Base-by-base conservation (phyloP, 1,139 yeast species). In the Pichia sp. region DNA sequence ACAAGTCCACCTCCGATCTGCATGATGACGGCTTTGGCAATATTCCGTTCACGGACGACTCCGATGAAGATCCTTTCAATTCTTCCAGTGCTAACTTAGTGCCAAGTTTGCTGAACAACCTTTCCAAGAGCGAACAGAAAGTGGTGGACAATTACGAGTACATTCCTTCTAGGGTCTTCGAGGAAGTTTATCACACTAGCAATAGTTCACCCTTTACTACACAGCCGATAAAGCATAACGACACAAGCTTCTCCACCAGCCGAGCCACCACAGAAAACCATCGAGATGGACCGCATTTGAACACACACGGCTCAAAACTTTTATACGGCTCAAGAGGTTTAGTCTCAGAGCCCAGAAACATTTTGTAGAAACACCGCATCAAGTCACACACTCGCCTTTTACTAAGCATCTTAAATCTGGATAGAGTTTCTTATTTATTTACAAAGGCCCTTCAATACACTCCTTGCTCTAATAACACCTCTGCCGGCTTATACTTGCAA, bases 301-400 rank as follows among this genome's bases (percentile, higher is more conserved):
- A 36, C 10, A 21, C 22, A 7, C 21, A 36, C 4, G 16, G 44
- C 13, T 34, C 50, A 10, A 40, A 46, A 21, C 10, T 13, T n/a
- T 16, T 53, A 10, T 50, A 53, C 26, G 46, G 48, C 23, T 45
- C 55, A 36, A 50, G 53, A 43, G 53, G 53, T 8, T 41, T 53
- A 12, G 40, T 12, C 1, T 5, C 41, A 16, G 37, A 42, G 4
- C 23, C 41, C 4, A 45, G 48, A 28, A 46, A 26, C 22, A 10
- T 50, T n/a, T 19, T 46, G 10, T 46, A 37, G 25, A 2, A 25
- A 3, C 28, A 25, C 28, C 9, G 28, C 6, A 25, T 25, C 28
- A 25, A 25, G 8, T 25, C 9, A 28, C 34, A 43, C 22, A 43
- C 12, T 6, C 22, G 21, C 36, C 26, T n/a, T 30, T 43, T 30